Evolutionary conservation across 306 rosid species (phyloP), one percentile per base, ranked within the genome.

Genomic region (Acacia acuminata): DNA sequence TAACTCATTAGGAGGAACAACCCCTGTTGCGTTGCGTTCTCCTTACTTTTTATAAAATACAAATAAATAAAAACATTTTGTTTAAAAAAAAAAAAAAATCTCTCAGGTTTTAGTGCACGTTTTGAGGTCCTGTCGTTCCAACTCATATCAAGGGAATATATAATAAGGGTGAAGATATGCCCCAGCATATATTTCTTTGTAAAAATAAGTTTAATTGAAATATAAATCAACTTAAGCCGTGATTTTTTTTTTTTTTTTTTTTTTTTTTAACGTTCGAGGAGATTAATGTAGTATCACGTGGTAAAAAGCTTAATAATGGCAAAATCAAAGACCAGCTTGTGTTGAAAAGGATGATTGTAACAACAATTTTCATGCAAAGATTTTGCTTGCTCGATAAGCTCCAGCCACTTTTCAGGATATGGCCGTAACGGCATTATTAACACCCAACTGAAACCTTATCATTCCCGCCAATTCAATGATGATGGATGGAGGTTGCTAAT

Each of bases 351-450:
- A n/a, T 63, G 2, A 38, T 34, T 30, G 24, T 6, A 17, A 55
- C 64, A 27, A 58, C 68, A 73, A 42, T 77, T 82, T 82, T 82
- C 56, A 7, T 77, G 42, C 75, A 48, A 61, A 83, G 42, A 38
- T 34, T 4, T 34, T 58, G 71, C 63, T 71, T 47, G 45, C 13
- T 25, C 47, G 11, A 34, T 47, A 12, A 30, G 68, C 75, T 83
- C 40, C 55, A 17, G 11, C 22, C 36, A 32, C 63, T 83, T 83
- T 71, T 50, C 30, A 48, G 13, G 42, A 30, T 30, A 27, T 27
- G 27, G 27, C 27, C 27, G 27, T 27, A 30, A 30, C 1, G 32
- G 32, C 32, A 30, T 30, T 30, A 30, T 27, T 27, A 30, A 30
- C 32, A 30, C 32, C 24, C 20, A 4, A 2, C 22, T 48, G 12